Evolutionary conservation across 2,329 filamentous ascomycete species (phyloP).

Genomic region (Colletotrichum gloeosporioides): DNA sequence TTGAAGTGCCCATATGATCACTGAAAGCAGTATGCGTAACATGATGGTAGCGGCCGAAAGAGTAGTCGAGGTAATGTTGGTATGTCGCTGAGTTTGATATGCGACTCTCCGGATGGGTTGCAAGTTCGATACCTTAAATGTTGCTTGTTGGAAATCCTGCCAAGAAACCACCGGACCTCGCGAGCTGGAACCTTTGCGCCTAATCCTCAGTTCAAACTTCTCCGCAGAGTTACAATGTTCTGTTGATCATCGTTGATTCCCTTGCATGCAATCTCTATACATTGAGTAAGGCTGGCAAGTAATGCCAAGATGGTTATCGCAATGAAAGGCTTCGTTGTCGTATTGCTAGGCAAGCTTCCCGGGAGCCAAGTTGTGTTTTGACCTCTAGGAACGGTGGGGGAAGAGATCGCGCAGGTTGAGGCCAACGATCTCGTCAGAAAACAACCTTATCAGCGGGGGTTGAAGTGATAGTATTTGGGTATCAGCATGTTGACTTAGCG

Average conservation of each 20-base stretch:
- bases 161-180: background rate
- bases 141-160: background rate
- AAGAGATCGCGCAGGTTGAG: background rate
- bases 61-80: background rate
- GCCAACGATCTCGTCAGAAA: background rate
- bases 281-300: background rate
- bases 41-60: background rate
- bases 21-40: background rate
- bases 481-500: background rate
- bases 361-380: too few relatives aligned
- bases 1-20: background rate
- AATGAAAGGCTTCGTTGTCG: background rate
- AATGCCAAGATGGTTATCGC: background rate
- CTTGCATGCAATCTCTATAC: background rate
- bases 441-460: background rate
- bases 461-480: background rate
- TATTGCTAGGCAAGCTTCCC: background rate
- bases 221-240: background rate
- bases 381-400: background rate
- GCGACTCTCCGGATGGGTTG: background rate
- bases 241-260: background rate
- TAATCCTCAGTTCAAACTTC: background rate
- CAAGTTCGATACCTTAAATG: background rate
- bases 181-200: background rate
- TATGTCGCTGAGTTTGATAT: background rate